phyloP scores from a whole-genome alignment of 306 rosid genomes.

The Spatholobus suberectus region DNA sequence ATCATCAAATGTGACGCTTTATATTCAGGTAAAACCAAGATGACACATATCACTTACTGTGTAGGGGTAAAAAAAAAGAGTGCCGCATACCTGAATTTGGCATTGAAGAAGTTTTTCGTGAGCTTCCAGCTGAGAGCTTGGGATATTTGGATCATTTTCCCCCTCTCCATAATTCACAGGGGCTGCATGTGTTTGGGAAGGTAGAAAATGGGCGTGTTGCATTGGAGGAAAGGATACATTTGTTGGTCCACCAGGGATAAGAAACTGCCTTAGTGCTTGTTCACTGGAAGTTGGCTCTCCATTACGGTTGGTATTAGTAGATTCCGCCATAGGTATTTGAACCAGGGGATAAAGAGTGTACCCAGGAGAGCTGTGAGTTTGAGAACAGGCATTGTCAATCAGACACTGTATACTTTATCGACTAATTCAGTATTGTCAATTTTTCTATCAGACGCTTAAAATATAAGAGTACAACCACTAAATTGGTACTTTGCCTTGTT shows the following conservation, averaged over 20 bases:
- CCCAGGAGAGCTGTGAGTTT: conserved; percentile 67
- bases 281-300: conserved; percentile 57
- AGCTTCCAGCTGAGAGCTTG: conserved; percentile 63
- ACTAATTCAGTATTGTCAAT: conserved; percentile 31
- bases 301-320: conserved; percentile 44
- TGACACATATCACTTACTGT: conserved; percentile 12
- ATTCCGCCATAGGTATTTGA: conserved; percentile 51
- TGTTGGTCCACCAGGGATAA: conserved; percentile 58
- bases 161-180: conserved; percentile 50
- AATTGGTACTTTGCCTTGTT: not conserved
- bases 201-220: conserved; percentile 52
- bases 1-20: not conserved
- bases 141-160: conserved; percentile 49
- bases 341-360: conserved; percentile 58
- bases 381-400: conserved; percentile 19
- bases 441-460: not conserved
- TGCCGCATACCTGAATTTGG: conserved; percentile 73
- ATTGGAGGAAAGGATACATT: conserved; percentile 58
- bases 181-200: conserved; percentile 49
- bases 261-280: conserved; percentile 53
- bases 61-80: conserved; percentile 2
- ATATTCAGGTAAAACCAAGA: conserved; percentile 21
- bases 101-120: conserved; percentile 59
- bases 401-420: not conserved
- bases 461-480: conserved; percentile 18